These are phyloP conservation scores for Apiotrichum laibachii DNA, from an alignment of 1,284 basidiomycete species.

Conservation along the genomic window DNA sequence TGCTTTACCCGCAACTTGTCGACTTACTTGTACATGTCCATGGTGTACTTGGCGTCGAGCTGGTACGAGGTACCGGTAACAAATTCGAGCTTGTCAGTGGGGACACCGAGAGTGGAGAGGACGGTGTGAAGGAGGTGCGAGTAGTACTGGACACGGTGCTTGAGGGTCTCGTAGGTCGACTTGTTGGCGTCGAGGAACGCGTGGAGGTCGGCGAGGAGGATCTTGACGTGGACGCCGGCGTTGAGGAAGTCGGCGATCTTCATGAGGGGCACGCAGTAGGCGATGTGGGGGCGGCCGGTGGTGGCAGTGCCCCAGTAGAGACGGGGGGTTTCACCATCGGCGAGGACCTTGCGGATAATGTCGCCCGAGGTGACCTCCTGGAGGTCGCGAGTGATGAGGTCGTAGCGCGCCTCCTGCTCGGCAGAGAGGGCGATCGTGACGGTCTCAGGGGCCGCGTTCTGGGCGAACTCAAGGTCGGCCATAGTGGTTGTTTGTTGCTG, in stretches of 20 bases:
- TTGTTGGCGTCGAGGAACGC: slow-evolving; percentile 98
- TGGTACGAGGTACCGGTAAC: slow-evolving; percentile 81
- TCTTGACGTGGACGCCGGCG: slow-evolving; percentile 84
- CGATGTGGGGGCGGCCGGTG: slow-evolving; percentile 93
- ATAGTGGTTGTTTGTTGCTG: slow-evolving; percentile 1
- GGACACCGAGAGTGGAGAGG: slow-evolving; percentile 84
- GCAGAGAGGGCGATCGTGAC: slow-evolving; percentile 34
- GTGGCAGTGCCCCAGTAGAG: slow-evolving; percentile 93
- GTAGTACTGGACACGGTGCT: slow-evolving; percentile 88
- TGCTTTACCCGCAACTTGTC: no score
- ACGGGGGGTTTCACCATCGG: slow-evolving; percentile 71
- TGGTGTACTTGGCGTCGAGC: slow-evolving; percentile 83
- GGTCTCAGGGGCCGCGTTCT: slow-evolving; percentile 15
- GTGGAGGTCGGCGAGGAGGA: slow-evolving; percentile 95
- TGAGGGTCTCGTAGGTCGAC: slow-evolving; percentile 90
- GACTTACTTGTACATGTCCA: slow-evolving; percentile 79
- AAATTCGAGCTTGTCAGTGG: slow-evolving; percentile 77
- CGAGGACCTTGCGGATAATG: slow-evolving; percentile 73
- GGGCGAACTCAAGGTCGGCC: slow-evolving; percentile 28
- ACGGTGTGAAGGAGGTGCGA: slow-evolving; percentile 75
- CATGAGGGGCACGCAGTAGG: slow-evolving; percentile 90
- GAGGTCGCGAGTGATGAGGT: slow-evolving; percentile 80
- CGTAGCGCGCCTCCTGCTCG: slow-evolving; percentile 63
- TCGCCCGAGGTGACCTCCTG: slow-evolving; percentile 88
- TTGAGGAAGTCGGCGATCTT: slow-evolving; percentile 97